A percentile compares a stretch with the other conserved stretches of the same genome.
Evolutionary conservation across 73 alveolate genomes (phyloP).

Genomic region (Paramecium caudatum): DNA sequence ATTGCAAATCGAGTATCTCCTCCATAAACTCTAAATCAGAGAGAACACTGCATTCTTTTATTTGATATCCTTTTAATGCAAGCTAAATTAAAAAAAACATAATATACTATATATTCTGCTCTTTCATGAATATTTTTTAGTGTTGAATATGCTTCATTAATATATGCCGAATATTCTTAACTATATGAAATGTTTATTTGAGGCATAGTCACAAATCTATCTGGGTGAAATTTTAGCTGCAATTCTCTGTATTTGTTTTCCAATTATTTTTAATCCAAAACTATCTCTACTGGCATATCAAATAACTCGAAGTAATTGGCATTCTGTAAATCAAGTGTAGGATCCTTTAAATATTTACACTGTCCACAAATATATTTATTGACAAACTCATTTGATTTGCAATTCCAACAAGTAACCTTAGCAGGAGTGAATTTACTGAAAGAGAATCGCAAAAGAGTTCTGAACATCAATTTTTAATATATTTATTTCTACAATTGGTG

Average conservation of each 20-base stretch:
- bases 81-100: background rate
- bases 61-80: background rate
- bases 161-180: constrained; percentile 54
- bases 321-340: background rate
- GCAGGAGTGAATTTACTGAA: constrained; percentile 35
- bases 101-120: constrained; percentile 44
- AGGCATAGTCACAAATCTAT: constrained; percentile 37
- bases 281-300: background rate
- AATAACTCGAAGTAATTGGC: constrained; percentile 62
- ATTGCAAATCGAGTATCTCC: constrained; percentile 39
- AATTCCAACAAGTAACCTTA: constrained; percentile 58
- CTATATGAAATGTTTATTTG: constrained; percentile 18
- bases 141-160: constrained; percentile 56
- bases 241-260: constrained; percentile 40
- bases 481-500: too few relatives aligned
- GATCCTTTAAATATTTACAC: constrained; percentile 51
- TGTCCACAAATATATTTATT: constrained; percentile 54
- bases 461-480: background rate
- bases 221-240: constrained; percentile 28
- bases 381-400: constrained; percentile 57
- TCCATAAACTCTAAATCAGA: constrained; percentile 69
- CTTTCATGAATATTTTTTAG: constrained; percentile 19
- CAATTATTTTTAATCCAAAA: background rate
- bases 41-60: constrained; percentile 22
- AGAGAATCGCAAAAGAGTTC: constrained; percentile 5